phyloP scores from a whole-genome alignment of 2,329 filamentous ascomycete species.

The Biscogniauxia sp. region DNA sequence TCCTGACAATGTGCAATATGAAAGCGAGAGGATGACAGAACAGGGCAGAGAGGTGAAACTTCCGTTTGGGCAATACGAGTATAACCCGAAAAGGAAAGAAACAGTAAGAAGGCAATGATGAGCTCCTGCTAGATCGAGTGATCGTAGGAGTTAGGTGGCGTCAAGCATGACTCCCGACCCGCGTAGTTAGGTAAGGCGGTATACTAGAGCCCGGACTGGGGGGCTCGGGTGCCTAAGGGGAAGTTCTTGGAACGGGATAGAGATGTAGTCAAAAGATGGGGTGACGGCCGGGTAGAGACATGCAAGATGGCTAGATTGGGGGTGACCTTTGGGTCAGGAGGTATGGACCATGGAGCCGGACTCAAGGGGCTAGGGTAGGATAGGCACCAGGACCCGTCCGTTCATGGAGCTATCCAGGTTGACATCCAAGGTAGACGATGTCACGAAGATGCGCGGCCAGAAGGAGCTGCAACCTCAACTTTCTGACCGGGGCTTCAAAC shows the following conservation, averaged over 20 bases:
- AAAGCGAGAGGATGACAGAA: background rate
- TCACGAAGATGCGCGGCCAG: background rate
- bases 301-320: background rate
- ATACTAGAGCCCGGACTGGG: background rate
- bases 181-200: background rate
- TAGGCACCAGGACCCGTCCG: background rate
- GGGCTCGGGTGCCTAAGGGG: background rate
- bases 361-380: background rate
- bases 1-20: constrained; percentile 1
- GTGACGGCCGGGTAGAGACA: background rate
- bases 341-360: background rate
- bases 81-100: background rate
- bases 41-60: background rate
- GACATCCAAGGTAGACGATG: background rate
- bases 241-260: background rate
- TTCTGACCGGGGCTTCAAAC: background rate
- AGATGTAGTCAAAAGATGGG: background rate
- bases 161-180: background rate
- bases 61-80: background rate
- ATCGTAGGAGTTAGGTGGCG: background rate
- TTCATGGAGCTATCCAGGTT: background rate
- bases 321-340: background rate
- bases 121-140: background rate
- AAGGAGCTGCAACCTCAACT: background rate
- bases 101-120: background rate